Evolutionary conservation across 2,329 filamentous ascomycete genomes (phyloP).

Genomic region (Emmonsiellopsis sp.): DNA sequence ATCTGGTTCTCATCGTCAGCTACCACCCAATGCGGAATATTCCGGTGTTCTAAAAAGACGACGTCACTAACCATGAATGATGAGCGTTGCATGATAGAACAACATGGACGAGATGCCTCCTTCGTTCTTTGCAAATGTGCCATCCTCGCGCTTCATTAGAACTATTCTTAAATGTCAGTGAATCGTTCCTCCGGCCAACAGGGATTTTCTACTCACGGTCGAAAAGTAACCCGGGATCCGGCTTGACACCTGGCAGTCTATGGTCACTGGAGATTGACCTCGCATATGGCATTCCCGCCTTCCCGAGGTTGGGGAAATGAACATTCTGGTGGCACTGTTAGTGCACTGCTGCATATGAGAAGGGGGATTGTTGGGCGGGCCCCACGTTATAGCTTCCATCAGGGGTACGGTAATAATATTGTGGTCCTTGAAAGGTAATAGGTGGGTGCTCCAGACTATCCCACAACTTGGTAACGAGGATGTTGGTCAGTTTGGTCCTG

Average conservation of each 20-base stretch:
- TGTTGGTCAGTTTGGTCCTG: slow-evolving; percentile 16
- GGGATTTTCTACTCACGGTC: slow-evolving; percentile 9
- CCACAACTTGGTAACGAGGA: slow-evolving; percentile 23
- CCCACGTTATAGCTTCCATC: slow-evolving; percentile 17
- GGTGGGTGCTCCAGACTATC: slow-evolving; percentile 26
- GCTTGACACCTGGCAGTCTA: slow-evolving; percentile 8
- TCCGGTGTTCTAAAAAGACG: not conserved
- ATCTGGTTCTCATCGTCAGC: slow-evolving; percentile 14
- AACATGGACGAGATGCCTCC: slow-evolving; percentile 39
- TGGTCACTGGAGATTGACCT: slow-evolving; percentile 13
- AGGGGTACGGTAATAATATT: slow-evolving; percentile 21
- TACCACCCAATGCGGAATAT: not conserved
- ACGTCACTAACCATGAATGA: slow-evolving; percentile 35
- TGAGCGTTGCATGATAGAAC: slow-evolving; percentile 43
- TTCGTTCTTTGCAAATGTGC: slow-evolving; percentile 24
- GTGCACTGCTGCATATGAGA: not conserved
- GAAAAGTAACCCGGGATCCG: slow-evolving; percentile 16
- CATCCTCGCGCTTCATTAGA: slow-evolving; percentile 11
- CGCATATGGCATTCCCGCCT: slow-evolving; percentile 16
- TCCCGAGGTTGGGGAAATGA: slow-evolving; percentile 13
- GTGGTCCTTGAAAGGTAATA: slow-evolving; percentile 20
- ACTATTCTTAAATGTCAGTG: slow-evolving; percentile 5
- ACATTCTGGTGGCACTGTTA: slow-evolving; percentile 7
- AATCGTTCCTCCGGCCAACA: not conserved
- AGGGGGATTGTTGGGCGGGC: not conserved